A percentile compares a stretch with the other conserved stretches of the same genome.
These are phyloP conservation scores for Gnetum montanum DNA, from an alignment of 75 land plant species.

Conservation along the genomic window DNA sequence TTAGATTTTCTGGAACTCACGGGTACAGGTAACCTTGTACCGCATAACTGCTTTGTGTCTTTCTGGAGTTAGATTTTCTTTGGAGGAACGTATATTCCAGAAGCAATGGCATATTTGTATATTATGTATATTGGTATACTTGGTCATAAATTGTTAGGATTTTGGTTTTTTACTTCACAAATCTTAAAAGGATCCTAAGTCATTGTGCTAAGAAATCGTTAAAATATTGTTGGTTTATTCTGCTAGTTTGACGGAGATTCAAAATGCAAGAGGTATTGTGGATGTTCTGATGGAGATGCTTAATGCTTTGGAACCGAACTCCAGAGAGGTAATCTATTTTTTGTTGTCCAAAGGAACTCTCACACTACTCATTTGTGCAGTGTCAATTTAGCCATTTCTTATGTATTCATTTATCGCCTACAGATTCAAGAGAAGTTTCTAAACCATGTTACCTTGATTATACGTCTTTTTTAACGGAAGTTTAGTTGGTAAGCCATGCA, in stretches of 20 bases:
- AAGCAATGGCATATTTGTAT: not conserved
- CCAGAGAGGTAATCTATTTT: slow-evolving; percentile 52
- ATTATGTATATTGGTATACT: not conserved
- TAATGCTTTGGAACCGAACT: slow-evolving; percentile 70
- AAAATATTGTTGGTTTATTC: not conserved
- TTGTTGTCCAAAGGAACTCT: not conserved
- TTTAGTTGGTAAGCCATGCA: not conserved
- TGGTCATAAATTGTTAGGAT: not conserved
- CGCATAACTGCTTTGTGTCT: too few relatives aligned
- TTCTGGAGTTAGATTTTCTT: too few relatives aligned
- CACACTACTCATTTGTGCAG: not conserved
- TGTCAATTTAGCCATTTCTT: too few relatives aligned
- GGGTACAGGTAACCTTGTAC: too few relatives aligned
- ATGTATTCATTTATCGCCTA: too few relatives aligned
- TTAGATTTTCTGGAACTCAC: too few relatives aligned
- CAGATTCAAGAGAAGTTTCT: too few relatives aligned
- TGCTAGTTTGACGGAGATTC: slow-evolving; percentile 58
- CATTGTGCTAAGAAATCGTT: not conserved
- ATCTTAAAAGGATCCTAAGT: slow-evolving; percentile 1
- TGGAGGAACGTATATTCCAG: too few relatives aligned
- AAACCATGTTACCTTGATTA: too few relatives aligned
- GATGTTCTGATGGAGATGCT: slow-evolving; percentile 93
- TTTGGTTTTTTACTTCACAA: not conserved
- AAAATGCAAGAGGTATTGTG: slow-evolving; percentile 72
- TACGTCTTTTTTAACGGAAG: too few relatives aligned